A percentile compares a stretch with the other conserved stretches of the same genome.
Conservation (phyloP, 441 rosid genomes). For the Jatropha multifida region DNA sequence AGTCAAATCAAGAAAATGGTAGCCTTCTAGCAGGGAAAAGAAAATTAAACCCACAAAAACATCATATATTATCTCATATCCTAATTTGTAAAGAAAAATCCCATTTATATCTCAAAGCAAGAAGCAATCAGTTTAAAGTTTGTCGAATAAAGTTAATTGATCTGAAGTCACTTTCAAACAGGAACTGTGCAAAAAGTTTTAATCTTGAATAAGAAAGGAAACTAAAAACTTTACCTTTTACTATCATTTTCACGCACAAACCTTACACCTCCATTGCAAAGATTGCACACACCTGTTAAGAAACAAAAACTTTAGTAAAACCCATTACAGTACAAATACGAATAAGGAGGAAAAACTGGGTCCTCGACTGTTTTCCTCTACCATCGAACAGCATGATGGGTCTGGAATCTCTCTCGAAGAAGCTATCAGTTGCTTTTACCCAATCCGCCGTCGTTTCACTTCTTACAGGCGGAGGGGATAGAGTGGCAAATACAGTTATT, state of each 20-base stretch:
- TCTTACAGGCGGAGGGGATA: constrained; percentile 26
- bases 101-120: not conserved
- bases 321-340: not conserved
- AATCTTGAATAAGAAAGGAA: not conserved
- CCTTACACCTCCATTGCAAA: constrained; percentile 90
- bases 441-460: constrained; percentile 38
- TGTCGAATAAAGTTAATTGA: not conserved
- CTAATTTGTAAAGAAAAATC: not conserved
- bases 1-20: not conserved
- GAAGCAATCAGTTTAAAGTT: not conserved
- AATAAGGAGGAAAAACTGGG: not conserved
- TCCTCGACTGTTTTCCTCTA: constrained; percentile 36
- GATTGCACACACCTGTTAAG: constrained; percentile 73
- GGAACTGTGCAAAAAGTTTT: not conserved
- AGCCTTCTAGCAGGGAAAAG: not conserved
- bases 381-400: constrained; percentile 95
- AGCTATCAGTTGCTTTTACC: constrained; percentile 64
- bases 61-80: not conserved
- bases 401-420: constrained; percentile 68
- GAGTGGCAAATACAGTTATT: constrained; percentile 38
- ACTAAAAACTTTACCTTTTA: constrained; percentile 46
- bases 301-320: not conserved
- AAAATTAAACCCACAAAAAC: not conserved
- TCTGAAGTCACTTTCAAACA: not conserved
- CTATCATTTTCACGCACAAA: constrained; percentile 73